These are phyloP conservation scores for Verticillium zaregamsianum DNA, from an alignment of 2,329 filamentous ascomycete species.

Conservation along the genomic window DNA sequence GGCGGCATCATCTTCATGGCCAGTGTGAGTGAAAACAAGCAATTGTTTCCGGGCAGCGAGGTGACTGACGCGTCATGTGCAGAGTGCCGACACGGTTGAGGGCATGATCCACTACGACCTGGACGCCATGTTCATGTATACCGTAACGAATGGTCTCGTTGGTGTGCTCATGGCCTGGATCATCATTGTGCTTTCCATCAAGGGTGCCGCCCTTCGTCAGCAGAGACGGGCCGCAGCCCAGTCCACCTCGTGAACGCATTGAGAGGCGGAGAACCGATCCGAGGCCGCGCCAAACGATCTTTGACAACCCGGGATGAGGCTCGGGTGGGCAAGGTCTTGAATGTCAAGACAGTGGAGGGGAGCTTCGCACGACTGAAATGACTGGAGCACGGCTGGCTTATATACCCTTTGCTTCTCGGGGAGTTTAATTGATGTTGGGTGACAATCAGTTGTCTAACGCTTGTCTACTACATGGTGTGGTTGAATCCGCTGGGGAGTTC, in stretches of 20 bases:
- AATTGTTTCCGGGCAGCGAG: no score
- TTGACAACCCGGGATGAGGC: no score
- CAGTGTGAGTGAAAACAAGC: slow-evolving; percentile 57
- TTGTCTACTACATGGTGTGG: no score
- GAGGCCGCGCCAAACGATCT: no score
- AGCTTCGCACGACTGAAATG: no score
- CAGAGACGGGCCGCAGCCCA: slow-evolving; percentile 24
- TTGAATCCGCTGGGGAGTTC: no score
- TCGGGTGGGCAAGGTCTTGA: no score
- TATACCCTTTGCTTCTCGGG: background rate
- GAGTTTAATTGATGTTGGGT: background rate
- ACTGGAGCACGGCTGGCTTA: no score
- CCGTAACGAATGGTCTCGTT: slow-evolving; percentile 78
- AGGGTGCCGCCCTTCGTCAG: slow-evolving; percentile 72
- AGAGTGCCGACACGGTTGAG: slow-evolving; percentile 71
- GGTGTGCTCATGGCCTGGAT: slow-evolving; percentile 83
- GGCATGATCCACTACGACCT: slow-evolving; percentile 74
- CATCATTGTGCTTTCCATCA: slow-evolving; percentile 72
- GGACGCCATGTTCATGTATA: slow-evolving; percentile 93
- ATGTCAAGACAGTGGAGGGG: no score
- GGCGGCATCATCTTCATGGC: slow-evolving; percentile 92
- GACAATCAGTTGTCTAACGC: background rate
- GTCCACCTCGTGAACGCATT: no score
- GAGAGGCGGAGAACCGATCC: no score
- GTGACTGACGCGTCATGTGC: background rate